Evolutionary conservation across 2,329 filamentous ascomycete species (phyloP).

Genomic region (Biscogniauxia mediterranea): DNA sequence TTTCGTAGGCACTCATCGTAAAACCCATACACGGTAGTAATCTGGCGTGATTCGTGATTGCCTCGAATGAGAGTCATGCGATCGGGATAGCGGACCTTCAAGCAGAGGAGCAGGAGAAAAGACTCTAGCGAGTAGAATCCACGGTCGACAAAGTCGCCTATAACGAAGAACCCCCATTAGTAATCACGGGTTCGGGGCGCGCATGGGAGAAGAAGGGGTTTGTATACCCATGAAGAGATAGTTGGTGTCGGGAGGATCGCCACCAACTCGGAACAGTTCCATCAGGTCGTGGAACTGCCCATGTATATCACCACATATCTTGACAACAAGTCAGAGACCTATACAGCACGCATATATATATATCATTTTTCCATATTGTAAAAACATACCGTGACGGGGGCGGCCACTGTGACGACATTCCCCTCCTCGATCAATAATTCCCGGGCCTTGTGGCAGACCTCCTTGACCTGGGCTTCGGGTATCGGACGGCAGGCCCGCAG

Average conservation of each 20-base stretch:
- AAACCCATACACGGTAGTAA: conserved; percentile 96
- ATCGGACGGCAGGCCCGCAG: conserved; percentile 94
- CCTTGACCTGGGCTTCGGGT: conserved; percentile 89
- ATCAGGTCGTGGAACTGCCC: conserved; percentile 96
- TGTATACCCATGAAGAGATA: conserved; percentile 89
- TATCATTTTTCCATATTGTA: not conserved
- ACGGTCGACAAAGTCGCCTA: conserved; percentile 94
- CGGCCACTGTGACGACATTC: conserved; percentile 93
- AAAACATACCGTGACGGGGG: conserved; percentile 77
- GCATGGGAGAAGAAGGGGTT: not conserved
- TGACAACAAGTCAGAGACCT: conserved; percentile 10
- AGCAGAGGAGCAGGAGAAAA: conserved; percentile 89
- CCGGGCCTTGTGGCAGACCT: conserved; percentile 94
- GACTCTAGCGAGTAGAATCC: conserved; percentile 98
- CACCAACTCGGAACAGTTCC: conserved; percentile 92
- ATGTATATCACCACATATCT: conserved; percentile 97
- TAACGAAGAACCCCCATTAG: conserved; percentile 16
- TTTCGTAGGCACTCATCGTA: conserved; percentile 97
- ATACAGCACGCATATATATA: not conserved
- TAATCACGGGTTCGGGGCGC: not conserved
- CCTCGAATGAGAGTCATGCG: conserved; percentile 94
- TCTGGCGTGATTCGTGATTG: conserved; percentile 94
- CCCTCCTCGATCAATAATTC: conserved; percentile 96
- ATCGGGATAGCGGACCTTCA: conserved; percentile 96
- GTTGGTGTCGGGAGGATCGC: conserved; percentile 91